phyloP scores from a whole-genome alignment of 1,284 basidiomycete species.

The Marasmius oreades region DNA sequence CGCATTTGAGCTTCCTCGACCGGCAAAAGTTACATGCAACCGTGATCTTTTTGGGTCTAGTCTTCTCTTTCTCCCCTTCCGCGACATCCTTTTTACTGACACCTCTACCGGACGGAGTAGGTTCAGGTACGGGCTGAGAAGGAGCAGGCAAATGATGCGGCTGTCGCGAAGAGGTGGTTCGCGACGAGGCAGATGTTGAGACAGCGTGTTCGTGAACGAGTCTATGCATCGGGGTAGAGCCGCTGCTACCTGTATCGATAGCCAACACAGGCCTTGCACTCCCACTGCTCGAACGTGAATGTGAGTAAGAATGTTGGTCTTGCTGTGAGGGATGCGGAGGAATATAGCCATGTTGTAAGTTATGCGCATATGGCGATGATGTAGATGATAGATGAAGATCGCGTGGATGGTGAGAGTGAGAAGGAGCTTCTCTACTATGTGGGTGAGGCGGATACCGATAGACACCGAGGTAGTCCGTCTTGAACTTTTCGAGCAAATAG shows the following conservation, averaged over 20 bases:
- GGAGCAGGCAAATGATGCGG: constrained; percentile 36
- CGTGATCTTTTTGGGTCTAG: constrained; percentile 74
- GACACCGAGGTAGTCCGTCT: constrained; percentile 55
- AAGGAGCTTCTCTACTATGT: constrained; percentile 32
- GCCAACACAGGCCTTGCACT: constrained; percentile 56
- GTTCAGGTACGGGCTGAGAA: constrained; percentile 37
- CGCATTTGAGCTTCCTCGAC: constrained; percentile 77
- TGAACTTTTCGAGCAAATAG: constrained; percentile 78
- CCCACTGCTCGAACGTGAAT: background rate
- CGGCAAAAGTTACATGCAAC: constrained; percentile 35
- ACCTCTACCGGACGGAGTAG: constrained; percentile 24
- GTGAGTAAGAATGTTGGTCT: background rate
- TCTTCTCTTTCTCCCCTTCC: constrained; percentile 40
- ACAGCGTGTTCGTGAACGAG: constrained; percentile 38
- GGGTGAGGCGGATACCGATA: constrained; percentile 35
- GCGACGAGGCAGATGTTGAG: constrained; percentile 21
- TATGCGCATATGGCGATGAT: constrained; percentile 40
- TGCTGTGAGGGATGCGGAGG: background rate
- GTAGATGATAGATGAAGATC: constrained; percentile 35
- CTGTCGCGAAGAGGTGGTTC: constrained; percentile 41
- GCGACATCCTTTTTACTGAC: constrained; percentile 28
- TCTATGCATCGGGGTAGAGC: constrained; percentile 43
- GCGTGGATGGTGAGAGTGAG: constrained; percentile 38
- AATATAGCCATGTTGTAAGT: constrained; percentile 33
- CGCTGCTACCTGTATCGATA: constrained; percentile 58